A percentile compares a stretch with the other conserved stretches of the same genome.
Conservation (phyloP, 495 filamentous ascomycete species). For the Sphaerosporella brunnea region DNA sequence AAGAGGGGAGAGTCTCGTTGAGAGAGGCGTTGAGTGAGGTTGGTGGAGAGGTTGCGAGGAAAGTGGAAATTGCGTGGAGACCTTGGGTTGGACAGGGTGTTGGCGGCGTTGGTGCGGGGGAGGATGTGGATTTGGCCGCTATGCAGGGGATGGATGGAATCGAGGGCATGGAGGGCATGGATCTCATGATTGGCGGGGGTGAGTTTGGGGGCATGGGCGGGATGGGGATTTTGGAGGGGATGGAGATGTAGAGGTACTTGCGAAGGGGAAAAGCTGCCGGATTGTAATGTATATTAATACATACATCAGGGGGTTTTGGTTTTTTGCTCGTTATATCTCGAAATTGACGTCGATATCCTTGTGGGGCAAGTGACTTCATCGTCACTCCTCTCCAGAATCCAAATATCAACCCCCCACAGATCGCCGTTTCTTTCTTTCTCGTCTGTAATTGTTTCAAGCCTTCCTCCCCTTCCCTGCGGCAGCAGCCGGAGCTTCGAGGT, state of each 20-base stretch:
- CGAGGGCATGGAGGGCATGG: neutral
- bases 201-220: neutral
- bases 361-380: too few relatives aligned
- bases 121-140: neutral
- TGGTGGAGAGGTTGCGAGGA: neutral
- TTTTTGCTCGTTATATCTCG: too few relatives aligned
- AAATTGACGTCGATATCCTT: too few relatives aligned
- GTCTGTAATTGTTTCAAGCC: too few relatives aligned
- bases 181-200: neutral
- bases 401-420: too few relatives aligned
- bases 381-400: too few relatives aligned
- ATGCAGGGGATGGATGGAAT: neutral
- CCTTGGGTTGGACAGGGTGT: neutral
- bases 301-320: too few relatives aligned
- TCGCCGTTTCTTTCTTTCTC: too few relatives aligned
- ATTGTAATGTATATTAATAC: too few relatives aligned
- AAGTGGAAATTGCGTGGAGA: neutral
- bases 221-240: slow-evolving; percentile 1
- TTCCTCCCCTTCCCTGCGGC: too few relatives aligned
- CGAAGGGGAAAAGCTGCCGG: too few relatives aligned
- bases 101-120: neutral
- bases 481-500: too few relatives aligned
- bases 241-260: slow-evolving; percentile 1
- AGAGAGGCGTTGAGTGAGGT: neutral
- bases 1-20: neutral